phyloP scores from a whole-genome alignment of 805 yeast genomes.

The Lipomyces lipofer region DNA sequence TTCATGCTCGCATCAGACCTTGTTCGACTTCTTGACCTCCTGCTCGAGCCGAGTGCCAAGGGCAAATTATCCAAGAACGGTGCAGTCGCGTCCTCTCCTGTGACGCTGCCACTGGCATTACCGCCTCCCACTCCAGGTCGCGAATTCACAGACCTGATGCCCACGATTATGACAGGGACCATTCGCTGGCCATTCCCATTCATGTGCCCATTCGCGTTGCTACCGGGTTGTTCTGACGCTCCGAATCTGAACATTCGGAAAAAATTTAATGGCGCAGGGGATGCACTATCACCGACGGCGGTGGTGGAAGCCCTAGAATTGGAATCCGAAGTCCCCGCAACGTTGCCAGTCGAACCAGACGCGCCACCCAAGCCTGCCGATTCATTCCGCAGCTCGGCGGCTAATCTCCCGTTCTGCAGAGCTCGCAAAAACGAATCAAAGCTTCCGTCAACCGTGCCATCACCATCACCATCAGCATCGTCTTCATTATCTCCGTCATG shows the following conservation, averaged over 20 bases:
- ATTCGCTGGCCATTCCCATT: constrained; percentile 21
- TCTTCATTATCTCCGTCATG: constrained; percentile 19
- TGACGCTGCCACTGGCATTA: constrained; percentile 14
- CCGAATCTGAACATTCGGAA: constrained; percentile 42
- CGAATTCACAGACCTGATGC: constrained; percentile 46
- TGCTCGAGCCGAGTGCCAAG: constrained; percentile 4
- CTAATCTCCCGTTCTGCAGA: constrained; percentile 44
- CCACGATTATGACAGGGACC: constrained; percentile 52
- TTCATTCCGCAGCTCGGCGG: constrained; percentile 43
- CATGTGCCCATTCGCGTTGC: constrained; percentile 18
- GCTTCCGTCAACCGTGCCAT: constrained; percentile 39
- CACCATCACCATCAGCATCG: constrained; percentile 22
- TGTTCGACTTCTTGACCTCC: too few species aligned
- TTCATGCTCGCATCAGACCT: constrained; percentile 21
- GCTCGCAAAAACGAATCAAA: constrained; percentile 50
- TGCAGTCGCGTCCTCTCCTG: constrained; percentile 5
- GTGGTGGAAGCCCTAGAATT: too few species aligned
- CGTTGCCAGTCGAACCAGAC: neutral
- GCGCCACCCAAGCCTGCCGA: constrained; percentile 7
- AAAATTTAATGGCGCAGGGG: constrained; percentile 34
- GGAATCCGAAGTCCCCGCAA: too few species aligned
- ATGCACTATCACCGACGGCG: constrained; percentile 14
- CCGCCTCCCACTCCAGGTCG: too few species aligned
- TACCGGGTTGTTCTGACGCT: constrained; percentile 37
- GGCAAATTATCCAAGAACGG: constrained; percentile 19